Base-by-base conservation (phyloP, 768 basidiomycete genomes). In the Suillus subalutaceus region DNA sequence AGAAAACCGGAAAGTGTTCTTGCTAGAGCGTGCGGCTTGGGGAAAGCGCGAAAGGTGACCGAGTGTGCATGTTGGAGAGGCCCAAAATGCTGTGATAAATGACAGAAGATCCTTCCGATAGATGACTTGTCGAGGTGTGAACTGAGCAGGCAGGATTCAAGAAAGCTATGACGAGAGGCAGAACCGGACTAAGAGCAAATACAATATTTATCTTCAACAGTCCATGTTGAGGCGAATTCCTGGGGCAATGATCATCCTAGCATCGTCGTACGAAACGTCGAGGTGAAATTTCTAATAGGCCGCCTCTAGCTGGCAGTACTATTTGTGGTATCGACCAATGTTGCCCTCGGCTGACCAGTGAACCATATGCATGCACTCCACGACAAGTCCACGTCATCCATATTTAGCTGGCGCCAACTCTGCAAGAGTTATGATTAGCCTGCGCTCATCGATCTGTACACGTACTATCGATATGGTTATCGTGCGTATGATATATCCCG, bases 31-130 rank as follows among this genome's bases (percentile, higher is more conserved):
- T 26, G 57, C 57, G 0, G 69, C 67, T 53, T 74, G 74, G 37
- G 72, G 56, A 2, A 72, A 61, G 55, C 72, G 63, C 23, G 77
- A 72, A 18, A 75, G 61, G 18, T 68, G 67, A 15, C 75, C 67
- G 37, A 65, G 69, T 12, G 62, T 59, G 59, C 16, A 65, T 56
- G 67, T 70, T 1, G 79, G 78, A 40, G 69, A 67, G 1, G 78
- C 69, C 81, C 81, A 82, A 30, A 78, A 80, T 12, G 79, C 79
- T 15, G 78, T 52, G 5, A 83, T 58, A 9, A 82, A 70, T 12
- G 77, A 71, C 12, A 74, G 58, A 0, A 79, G 65, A 64, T 82
- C 73, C 43, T 70, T 72, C 9, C 77, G 73, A 63, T 26, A 26
- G 26, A 26, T 26, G 26, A 26, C 55, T 71, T 79, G 81, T 20